phyloP scores from a whole-genome alignment of 768 basidiomycete species.

The Lentinula boryana region DNA sequence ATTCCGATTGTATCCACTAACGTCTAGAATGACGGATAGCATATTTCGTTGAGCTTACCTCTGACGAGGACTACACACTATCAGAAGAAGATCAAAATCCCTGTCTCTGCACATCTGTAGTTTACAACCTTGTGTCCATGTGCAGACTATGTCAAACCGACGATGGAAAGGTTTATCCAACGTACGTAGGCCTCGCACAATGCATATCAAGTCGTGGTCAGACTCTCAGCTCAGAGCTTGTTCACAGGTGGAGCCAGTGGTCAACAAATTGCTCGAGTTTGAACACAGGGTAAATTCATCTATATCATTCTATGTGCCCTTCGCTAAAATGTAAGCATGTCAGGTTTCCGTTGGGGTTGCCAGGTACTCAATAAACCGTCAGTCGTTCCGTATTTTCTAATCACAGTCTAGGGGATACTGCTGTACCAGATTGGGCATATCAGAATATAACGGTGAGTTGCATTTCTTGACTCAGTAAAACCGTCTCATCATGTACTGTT shows the following conservation, averaged over 20 bases:
- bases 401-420: background rate
- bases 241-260: background rate
- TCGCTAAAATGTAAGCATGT: background rate
- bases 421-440: conserved; percentile 4
- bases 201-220: background rate
- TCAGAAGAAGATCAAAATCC: conserved; percentile 1
- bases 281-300: background rate
- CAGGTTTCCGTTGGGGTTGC: background rate
- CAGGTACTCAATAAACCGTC: background rate
- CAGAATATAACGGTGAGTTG: background rate
- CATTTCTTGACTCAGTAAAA: background rate
- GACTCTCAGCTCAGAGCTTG: background rate
- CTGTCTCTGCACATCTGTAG: background rate
- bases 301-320: background rate
- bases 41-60: background rate
- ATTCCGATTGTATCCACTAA: background rate
- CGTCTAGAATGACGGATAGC: background rate
- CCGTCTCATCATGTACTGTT: background rate
- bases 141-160: conserved; percentile 2
- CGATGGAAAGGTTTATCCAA: background rate
- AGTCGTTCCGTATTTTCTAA: background rate
- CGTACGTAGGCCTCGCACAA: background rate
- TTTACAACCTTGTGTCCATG: conserved; percentile 1
- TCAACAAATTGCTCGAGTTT: background rate
- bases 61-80: background rate